Evolutionary conservation across 805 yeast species (phyloP), one percentile per base, ranked within the genome.

Genomic region (Candida taoyuanica): DNA sequence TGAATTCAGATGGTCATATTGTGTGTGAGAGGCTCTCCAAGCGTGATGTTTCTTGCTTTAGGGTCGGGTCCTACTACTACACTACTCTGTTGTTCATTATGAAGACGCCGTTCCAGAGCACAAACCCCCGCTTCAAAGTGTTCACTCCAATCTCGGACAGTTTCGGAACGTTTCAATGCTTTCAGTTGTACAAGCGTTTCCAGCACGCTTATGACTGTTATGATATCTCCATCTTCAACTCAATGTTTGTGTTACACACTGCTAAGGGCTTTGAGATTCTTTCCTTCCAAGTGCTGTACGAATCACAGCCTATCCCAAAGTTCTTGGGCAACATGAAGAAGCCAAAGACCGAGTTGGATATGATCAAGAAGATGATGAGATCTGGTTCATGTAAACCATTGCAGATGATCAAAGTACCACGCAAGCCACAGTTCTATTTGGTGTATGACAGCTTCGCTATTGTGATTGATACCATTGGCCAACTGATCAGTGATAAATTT

Each of bases 391-490:
- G 53, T 51, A 63, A 48, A 52, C 85, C 91, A 1, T 59, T 81
- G 49, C 78, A 81, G 2, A 78, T 82, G 70, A 79, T 73, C 53
- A 75, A 76, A 50, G 64, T 82, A n/a, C 58, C 67, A 7, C 74
- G 75, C 33, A 65, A 73, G 36, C 61, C 66, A 12, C 74, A 74
- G 36, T 73, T 79, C 37, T 59, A 84, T 12, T 56, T 84, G 32
- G 81, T 84, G 26, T 86, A 84, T 62, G 83, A 74, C 39, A 78
- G 78, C 37, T 78, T 81, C 49, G 87, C 85, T 4, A 64, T 85
- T 3, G 78, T 78, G 41, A 71, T 80, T 41, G 78, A 81, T 53
- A 70, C 73, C 33, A 65, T 69, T 29, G 85, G 85, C 3, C 69
- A 70, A 44, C 63, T 78, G 27, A 68, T 74, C 7, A 52, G 61